A percentile compares a stretch with the other conserved stretches of the same genome.
Evolutionary conservation across 1,284 basidiomycete genomes (phyloP).

Genomic region (Leccinum pachyderme): DNA sequence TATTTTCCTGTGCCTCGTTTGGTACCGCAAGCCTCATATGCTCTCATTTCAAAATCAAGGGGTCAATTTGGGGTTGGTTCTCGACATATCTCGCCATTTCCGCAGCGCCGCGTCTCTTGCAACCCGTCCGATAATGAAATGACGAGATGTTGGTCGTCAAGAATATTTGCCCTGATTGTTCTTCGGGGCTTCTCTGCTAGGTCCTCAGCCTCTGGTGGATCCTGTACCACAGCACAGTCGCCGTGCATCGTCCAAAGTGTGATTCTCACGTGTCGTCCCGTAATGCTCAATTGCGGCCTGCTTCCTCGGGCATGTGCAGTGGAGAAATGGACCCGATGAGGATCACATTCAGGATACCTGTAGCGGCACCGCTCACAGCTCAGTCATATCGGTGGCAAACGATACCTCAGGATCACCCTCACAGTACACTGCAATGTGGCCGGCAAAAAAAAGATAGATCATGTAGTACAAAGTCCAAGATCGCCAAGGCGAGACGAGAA

Average conservation of each 20-base stretch:
- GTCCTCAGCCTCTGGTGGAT: constrained; percentile 24
- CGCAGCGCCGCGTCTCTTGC: constrained; percentile 19
- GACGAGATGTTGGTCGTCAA: constrained; percentile 23
- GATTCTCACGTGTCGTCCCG: constrained; percentile 22
- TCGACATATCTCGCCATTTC: constrained; percentile 25
- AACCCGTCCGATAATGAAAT: constrained; percentile 24
- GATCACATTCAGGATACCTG: constrained; percentile 15
- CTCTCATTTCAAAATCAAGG: constrained; percentile 17
- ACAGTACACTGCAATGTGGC: not conserved
- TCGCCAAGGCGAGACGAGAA: constrained; percentile 13
- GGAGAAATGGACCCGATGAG: constrained; percentile 24
- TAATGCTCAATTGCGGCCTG: constrained; percentile 6
- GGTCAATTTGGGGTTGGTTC: constrained; percentile 9
- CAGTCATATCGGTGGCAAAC: not conserved
- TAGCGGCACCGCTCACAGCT: constrained; percentile 11
- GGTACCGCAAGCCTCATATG: not conserved
- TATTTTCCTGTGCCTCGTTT: constrained; percentile 18
- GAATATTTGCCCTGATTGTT: constrained; percentile 23
- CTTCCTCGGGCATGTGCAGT: constrained; percentile 7
- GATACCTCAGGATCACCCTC: constrained; percentile 6
- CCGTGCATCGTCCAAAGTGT: constrained; percentile 13
- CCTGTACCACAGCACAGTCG: constrained; percentile 23
- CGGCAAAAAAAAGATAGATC: not conserved
- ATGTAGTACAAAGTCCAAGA: constrained; percentile 7
- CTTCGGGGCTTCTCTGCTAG: constrained; percentile 30